These are phyloP conservation scores for Akanthomyces uredinophilus DNA, from an alignment of 2,329 filamentous ascomycete genomes.

Conservation along the genomic window DNA sequence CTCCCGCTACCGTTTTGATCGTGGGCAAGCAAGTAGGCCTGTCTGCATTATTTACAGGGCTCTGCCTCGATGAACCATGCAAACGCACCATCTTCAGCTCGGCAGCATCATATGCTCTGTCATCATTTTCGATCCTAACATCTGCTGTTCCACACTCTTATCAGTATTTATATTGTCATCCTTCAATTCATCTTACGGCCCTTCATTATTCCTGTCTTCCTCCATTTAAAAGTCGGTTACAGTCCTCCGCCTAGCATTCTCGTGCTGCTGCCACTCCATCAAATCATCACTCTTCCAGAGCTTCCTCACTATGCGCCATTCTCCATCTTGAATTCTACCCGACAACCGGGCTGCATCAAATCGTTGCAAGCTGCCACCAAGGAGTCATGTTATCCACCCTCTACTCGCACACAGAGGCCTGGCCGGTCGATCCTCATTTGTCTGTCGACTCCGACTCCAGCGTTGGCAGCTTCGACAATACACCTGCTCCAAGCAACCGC, in stretches of 20 bases:
- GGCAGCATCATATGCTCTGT: background rate
- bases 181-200: background rate
- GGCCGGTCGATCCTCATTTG: background rate
- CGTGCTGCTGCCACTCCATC: background rate
- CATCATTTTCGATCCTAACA: background rate
- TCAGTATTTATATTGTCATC: background rate
- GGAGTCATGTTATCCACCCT: constrained; percentile 10
- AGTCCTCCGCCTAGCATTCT: background rate
- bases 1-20: background rate
- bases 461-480: constrained; percentile 27
- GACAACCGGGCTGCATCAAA: background rate
- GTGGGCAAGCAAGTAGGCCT: background rate
- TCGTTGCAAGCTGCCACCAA: background rate
- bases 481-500: constrained; percentile 28
- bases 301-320: background rate
- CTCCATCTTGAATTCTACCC: background rate
- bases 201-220: background rate
- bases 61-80: background rate
- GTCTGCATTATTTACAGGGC: too few relatives aligned
- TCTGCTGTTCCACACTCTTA: background rate
- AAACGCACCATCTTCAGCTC: background rate
- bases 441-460: constrained; percentile 9
- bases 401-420: constrained; percentile 10
- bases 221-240: background rate
- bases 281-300: background rate